These are phyloP conservation scores for Euphorbia pulcherrima DNA, from an alignment of 345 rosid genomes.

Conservation along the genomic window DNA sequence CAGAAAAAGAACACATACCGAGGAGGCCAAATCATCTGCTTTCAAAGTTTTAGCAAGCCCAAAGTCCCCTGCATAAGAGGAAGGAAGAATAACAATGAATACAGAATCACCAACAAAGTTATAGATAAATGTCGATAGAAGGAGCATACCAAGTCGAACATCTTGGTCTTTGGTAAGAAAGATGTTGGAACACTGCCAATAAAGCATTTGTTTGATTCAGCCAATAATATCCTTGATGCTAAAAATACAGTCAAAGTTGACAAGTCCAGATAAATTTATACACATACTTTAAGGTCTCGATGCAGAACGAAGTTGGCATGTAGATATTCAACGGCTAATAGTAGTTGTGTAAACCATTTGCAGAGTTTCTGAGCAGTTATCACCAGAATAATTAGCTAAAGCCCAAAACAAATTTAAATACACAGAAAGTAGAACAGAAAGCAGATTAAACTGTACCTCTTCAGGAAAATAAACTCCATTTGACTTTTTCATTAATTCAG, in stretches of 20 bases:
- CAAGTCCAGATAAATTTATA: conserved; percentile 7
- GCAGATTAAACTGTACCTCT: conserved; percentile 45
- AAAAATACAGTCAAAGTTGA: conserved; percentile 16
- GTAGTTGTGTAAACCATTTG: conserved; percentile 93
- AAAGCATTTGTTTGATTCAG: conserved; percentile 28
- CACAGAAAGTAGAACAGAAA: too few species aligned
- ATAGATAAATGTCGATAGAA: conserved; percentile 11
- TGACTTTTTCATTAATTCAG: conserved; percentile 88
- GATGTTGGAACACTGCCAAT: conserved; percentile 85
- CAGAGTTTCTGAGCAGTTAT: conserved; percentile 64
- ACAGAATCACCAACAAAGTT: neutral
- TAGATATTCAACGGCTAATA: conserved; percentile 88
- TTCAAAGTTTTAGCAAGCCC: conserved; percentile 86
- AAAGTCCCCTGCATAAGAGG: neutral
- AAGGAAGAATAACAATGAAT: conserved; percentile 8
- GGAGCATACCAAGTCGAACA: conserved; percentile 76
- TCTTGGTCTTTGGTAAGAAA: conserved; percentile 96
- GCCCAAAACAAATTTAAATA: conserved; percentile 4
- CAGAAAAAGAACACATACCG: conserved; percentile 43
- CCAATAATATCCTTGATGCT: conserved; percentile 15
- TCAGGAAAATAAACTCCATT: conserved; percentile 87
- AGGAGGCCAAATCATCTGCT: conserved; percentile 94
- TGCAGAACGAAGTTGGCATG: conserved; percentile 96
- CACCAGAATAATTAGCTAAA: conserved; percentile 15
- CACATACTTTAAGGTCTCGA: conserved; percentile 82